These are phyloP conservation scores for Cercospora sesami DNA, from an alignment of 2,329 filamentous ascomycete genomes.

Conservation along the genomic window DNA sequence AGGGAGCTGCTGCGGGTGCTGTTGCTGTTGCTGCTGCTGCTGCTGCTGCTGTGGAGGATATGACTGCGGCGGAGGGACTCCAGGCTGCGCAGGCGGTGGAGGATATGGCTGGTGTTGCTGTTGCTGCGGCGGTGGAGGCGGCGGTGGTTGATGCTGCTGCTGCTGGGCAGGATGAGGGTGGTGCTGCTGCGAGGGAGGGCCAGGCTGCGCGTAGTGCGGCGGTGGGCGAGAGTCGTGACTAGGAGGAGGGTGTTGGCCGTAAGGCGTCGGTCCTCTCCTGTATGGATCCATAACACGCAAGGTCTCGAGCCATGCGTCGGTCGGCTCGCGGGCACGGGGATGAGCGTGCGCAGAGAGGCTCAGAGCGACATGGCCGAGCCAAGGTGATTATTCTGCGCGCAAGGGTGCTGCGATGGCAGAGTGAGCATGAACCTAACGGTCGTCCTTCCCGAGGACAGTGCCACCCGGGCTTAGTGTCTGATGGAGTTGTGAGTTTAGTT, in stretches of 20 bases:
- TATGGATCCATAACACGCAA: slow-evolving; percentile 28
- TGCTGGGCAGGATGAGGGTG: slow-evolving; percentile 19
- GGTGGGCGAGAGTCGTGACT: slow-evolving; percentile 10
- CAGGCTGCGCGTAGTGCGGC: slow-evolving; percentile 17
- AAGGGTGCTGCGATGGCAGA: slow-evolving; percentile 14
- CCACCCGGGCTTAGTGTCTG: slow-evolving; percentile 8
- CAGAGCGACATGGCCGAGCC: slow-evolving; percentile 13
- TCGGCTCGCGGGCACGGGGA: slow-evolving; percentile 29
- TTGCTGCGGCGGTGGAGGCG: slow-evolving; percentile 17
- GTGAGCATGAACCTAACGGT: slow-evolving; percentile 15
- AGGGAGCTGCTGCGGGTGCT: slow-evolving; percentile 24
- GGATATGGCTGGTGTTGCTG: slow-evolving; percentile 25
- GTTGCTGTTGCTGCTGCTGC: slow-evolving; percentile 19
- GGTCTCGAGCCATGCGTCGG: slow-evolving; percentile 23
- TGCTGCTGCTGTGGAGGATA: slow-evolving; percentile 16
- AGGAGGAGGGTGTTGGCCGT: slow-evolving; percentile 16
- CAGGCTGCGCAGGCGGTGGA: slow-evolving; percentile 23
- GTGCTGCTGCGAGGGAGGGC: slow-evolving; percentile 18
- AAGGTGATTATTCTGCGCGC: slow-evolving; percentile 11
- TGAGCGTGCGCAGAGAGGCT: slow-evolving; percentile 22
- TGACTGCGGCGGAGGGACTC: slow-evolving; percentile 23
- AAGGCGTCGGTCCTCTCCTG: slow-evolving; percentile 24
- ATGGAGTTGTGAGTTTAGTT: background rate
- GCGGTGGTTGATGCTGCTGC: slow-evolving; percentile 17
- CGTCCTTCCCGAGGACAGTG: slow-evolving; percentile 8